Evolutionary conservation across 305 asterid species (phyloP), one percentile per base, ranked within the genome.

Genomic region (Rubia peregrina): DNA sequence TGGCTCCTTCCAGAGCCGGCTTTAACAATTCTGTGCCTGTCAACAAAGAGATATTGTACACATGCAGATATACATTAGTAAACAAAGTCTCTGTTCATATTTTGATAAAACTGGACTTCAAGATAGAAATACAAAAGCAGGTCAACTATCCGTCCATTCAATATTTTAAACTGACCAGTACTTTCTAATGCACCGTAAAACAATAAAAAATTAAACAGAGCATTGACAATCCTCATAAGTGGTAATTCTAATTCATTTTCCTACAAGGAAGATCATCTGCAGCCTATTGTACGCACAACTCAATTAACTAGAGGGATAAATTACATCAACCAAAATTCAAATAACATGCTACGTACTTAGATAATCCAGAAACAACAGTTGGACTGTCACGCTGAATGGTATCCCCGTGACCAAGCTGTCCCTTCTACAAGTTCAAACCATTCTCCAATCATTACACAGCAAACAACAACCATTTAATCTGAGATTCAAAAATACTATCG

Each of bases 331-430:
- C 24, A n/a, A 26, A 26, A 26, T 38, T 21, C 11, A 6, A 19
- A 59, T 65, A 53, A 46, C 70, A 73, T 30, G 71, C 40, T 63
- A 74, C 91, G 66, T 73, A 94, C 99, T 84, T 85, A 57, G 96
- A 85, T 67, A 94, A 72, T 63, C 83, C 95, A 12, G 97, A 94
- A 78, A 91, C 91, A 69, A 91, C 78, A 0, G 97, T 88, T 9
- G 97, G 96, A 75, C 90, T 84, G 81, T 94, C 95, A 19, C 97
- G 89, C 81, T 86, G 90, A 75, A 91, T 66, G 71, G 68, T 85
- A 82, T 91, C 99, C 51, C 99, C 97, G 65, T 89, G 99, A 66
- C 99, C 99, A 81, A 94, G 99, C 88, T 94, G 99, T 13, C 97
- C 99, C 79, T 80, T 94, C 97, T 94, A 89, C 85, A 26, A 38